A percentile compares a stretch with the other conserved stretches of the same genome.
Conservation (phyloP, 352 stramenopile genomes). For the Phytophthora pisi region DNA sequence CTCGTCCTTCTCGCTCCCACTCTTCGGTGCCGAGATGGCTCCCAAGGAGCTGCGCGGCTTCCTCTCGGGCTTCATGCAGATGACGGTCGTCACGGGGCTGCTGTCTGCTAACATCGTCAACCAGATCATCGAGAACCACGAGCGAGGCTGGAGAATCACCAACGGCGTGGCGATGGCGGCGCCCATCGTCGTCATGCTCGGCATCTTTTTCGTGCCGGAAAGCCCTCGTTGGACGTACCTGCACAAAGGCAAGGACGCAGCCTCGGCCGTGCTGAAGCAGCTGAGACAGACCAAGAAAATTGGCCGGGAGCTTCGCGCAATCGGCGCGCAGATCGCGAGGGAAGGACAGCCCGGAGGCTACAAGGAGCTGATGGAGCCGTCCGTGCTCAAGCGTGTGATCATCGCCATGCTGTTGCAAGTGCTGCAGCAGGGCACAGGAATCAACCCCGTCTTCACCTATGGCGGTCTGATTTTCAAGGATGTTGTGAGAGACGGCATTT, state of each 20-base stretch:
- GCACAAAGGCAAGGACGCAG: constrained; percentile 48
- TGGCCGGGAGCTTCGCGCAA: constrained; percentile 47
- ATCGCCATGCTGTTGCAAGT: constrained; percentile 56
- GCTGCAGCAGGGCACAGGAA: constrained; percentile 55
- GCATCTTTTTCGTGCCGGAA: constrained; percentile 53
- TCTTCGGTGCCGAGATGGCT: constrained; percentile 64
- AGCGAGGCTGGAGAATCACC: constrained; percentile 48
- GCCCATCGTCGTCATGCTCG: constrained; percentile 57
- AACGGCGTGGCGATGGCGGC: constrained; percentile 48
- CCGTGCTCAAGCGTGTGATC: constrained; percentile 43
- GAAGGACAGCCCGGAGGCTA: constrained; percentile 39
- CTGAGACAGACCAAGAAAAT: constrained; percentile 52
- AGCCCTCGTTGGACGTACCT: constrained; percentile 47
- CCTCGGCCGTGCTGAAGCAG: constrained; percentile 43
- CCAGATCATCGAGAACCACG: constrained; percentile 42
- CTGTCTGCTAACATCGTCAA: constrained; percentile 52
- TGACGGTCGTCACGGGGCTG: constrained; percentile 58
- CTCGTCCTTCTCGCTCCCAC: constrained; percentile 57
- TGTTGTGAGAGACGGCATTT: constrained; percentile 45
- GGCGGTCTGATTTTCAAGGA: constrained; percentile 59
- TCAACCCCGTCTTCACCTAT: constrained; percentile 58
- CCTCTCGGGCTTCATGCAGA: constrained; percentile 69
- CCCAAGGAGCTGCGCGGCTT: constrained; percentile 68
- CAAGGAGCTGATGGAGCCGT: constrained; percentile 52
- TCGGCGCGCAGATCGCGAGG: constrained; percentile 48